Conservation (phyloP, 2,329 filamentous ascomycete species). For the Hymenotorrendiella dingleyae region DNA sequence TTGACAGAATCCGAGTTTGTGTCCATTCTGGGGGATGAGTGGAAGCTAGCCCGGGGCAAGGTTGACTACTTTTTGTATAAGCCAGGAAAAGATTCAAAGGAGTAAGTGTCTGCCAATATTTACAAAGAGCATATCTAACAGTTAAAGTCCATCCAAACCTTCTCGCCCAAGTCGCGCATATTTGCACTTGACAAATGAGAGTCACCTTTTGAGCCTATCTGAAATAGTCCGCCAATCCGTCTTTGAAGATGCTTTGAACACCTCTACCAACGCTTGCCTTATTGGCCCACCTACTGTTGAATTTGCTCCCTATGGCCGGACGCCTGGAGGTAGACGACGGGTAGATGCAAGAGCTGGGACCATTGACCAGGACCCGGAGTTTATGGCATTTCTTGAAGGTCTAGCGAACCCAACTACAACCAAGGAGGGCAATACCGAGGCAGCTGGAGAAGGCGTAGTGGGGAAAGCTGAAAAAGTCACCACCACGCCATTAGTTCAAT, state of each 20-base stretch:
- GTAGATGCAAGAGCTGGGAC: slow-evolving; percentile 84
- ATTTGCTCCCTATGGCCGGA: slow-evolving; percentile 76
- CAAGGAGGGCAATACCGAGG: slow-evolving; percentile 44
- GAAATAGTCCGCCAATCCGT: slow-evolving; percentile 61
- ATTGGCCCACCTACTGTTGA: slow-evolving; percentile 76
- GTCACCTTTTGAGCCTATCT: slow-evolving; percentile 61
- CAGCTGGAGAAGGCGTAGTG: slow-evolving; percentile 16
- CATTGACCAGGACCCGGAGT: slow-evolving; percentile 94
- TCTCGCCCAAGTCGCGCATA: slow-evolving; percentile 78
- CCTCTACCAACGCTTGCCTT: slow-evolving; percentile 64
- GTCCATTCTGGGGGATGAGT: slow-evolving; percentile 66
- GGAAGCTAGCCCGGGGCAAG: slow-evolving; percentile 74
- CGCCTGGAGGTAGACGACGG: slow-evolving; percentile 67
- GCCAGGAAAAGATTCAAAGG: slow-evolving; percentile 71
- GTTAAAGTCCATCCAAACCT: slow-evolving; percentile 68
- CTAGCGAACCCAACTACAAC: slow-evolving; percentile 63
- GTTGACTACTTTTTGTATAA: slow-evolving; percentile 78
- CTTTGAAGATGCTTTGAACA: slow-evolving; percentile 80
- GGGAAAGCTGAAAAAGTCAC: slow-evolving; percentile 53
- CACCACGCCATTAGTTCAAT: slow-evolving; percentile 85
- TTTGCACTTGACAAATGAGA: slow-evolving; percentile 69
- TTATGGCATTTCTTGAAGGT: slow-evolving; percentile 85
- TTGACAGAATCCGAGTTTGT: slow-evolving; percentile 76
- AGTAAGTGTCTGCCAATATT: slow-evolving; percentile 50
- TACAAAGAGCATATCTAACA: slow-evolving; percentile 6